Conservation (phyloP, 352 stramenopile genomes). For the Phytophthora vignae region DNA sequence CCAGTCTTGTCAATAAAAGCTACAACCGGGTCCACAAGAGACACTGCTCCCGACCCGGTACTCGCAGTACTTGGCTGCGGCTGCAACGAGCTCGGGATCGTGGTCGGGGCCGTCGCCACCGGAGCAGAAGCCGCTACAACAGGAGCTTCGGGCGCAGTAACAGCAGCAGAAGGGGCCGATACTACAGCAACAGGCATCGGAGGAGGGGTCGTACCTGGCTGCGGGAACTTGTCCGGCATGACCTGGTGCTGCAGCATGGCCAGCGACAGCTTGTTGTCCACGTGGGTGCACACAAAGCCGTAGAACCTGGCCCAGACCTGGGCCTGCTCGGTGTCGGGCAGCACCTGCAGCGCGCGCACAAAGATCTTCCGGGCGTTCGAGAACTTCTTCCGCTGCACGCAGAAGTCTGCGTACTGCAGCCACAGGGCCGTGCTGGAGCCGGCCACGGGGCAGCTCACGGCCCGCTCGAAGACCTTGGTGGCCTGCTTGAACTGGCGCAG, state of each 20-base stretch:
- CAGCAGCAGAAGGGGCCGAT: slow-evolving; percentile 7
- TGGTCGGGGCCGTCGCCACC: slow-evolving; percentile 1
- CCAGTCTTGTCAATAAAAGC: slow-evolving; percentile 79
- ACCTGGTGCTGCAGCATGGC: slow-evolving; percentile 68
- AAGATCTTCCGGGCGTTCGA: slow-evolving; percentile 84
- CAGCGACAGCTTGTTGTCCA: slow-evolving; percentile 65
- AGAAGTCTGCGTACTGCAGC: slow-evolving; percentile 80
- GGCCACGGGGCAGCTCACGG: slow-evolving; percentile 59
- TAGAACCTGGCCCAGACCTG: slow-evolving; percentile 66
- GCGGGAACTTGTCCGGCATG: slow-evolving; percentile 45
- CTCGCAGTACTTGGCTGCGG: slow-evolving; percentile 11
- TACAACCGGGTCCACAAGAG: slow-evolving; percentile 53
- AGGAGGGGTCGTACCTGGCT: slow-evolving; percentile 18
- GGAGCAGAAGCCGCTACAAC: slow-evolving; percentile 1
- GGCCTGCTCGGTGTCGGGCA: slow-evolving; percentile 48
- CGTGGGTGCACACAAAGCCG: slow-evolving; percentile 66
- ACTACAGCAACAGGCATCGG: slow-evolving; percentile 5
- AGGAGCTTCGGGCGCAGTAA: slow-evolving; percentile 1
- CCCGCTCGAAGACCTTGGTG: slow-evolving; percentile 80
- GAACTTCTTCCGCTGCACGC: slow-evolving; percentile 75
- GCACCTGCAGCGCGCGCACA: slow-evolving; percentile 56
- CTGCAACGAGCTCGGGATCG: slow-evolving; percentile 33
- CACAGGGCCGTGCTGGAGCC: slow-evolving; percentile 47
- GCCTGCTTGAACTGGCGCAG: slow-evolving; percentile 87
- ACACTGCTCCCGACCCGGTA: slow-evolving; percentile 6